Base-by-base conservation (phyloP, 768 basidiomycete species). In the Lentinula guzmanii region DNA sequence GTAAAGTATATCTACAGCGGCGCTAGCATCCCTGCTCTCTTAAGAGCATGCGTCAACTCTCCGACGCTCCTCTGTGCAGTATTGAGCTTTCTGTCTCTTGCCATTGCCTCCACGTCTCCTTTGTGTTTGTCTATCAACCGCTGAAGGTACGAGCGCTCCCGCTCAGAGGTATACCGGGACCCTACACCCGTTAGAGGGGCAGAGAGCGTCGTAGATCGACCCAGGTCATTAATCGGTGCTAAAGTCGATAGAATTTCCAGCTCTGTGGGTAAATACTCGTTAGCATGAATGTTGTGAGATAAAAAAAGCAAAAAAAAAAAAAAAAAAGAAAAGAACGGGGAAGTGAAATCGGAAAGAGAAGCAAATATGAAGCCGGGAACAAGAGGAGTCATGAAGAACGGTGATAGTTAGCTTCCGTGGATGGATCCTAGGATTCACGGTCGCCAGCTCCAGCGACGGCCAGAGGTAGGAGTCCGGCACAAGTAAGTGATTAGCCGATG, bases 61-160 rank as follows among this genome's bases (percentile, higher is more conserved):
- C 91, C 95, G 35, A 78, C 81, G 2, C 94, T 97, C 69, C 88
- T 83, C 76, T 98, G 96, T 72, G 86, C 87, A 15, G 82, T 74
- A 71, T 98, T 98, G 62, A 90, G 71, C 72, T 80, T 87, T 62
- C 85, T 76, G 75, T 98, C 95, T 65, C 79, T 77, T 10, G 86
- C 84, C 95, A 97, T 98, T 53, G 74, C 77, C 33, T 83, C 81
- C 24, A 87, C 74, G 74, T 98, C 87, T 34, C 79, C 51, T 21
- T 87, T 90, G 74, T 98, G 78, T 71, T 82, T 87, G 45, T 72
- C 72, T 11, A 91, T 83, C 33, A 98, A 80, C 46, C 81, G 75
- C 61, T 75, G 71, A 46, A 98, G 77, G 72, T 89, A 91, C 50
- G 72, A 74, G 61, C 78, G 71, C 74, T 98, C 94, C 2, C 87